Base-by-base conservation (phyloP, 345 rosid genomes). In the Eucalyptus cloeziana region DNA sequence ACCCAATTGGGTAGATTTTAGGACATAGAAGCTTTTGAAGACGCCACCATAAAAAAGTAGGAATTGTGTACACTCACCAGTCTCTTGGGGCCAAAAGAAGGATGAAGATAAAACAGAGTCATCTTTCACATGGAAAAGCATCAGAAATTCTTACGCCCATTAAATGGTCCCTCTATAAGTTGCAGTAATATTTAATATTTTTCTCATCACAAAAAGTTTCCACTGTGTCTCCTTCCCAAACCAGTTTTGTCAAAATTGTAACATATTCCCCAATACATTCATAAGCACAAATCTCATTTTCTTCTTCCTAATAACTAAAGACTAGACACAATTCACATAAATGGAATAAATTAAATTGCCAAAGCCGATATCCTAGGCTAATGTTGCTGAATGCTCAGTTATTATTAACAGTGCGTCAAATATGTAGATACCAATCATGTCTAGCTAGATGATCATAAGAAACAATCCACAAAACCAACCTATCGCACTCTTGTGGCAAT, bases 401-500 rank as follows among this genome's bases (percentile, higher is more conserved):
- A 33, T 69, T 69, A 69, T 33, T 17, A 69, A 33, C 44, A 17
- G 13, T 69, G 80, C 4, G 7, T 71, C 25, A 71, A 71, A 37
- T 37, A 37, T 71, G 83, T 5, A 71, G 45, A 24, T 87, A 52
- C 14, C 71, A 25, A 31, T 40, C 47, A 58, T 54, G 58, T 86
- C 87, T 49, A 86, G 52, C 52, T 13, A 30, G 87, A 86, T 3
- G 4, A 49, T 47, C 24, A 19, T n/a, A n/a, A 49, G 54, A 86
- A 86, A 13, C 22, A n/a, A 45, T 49, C 4, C 37, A 44, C 10
- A 16, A 50, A 17, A 86, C 52, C 86, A 92, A 96, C 99, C 94
- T 94, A 88, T 91, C 88, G 80, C 94, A 93, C 85, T 91, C 96
- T 88, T 95, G 98, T 81, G 94, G 89, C 67, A 94, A 90, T 49